Conservation (phyloP, 2,329 filamentous ascomycete genomes). For the Cercospora sp. region DNA sequence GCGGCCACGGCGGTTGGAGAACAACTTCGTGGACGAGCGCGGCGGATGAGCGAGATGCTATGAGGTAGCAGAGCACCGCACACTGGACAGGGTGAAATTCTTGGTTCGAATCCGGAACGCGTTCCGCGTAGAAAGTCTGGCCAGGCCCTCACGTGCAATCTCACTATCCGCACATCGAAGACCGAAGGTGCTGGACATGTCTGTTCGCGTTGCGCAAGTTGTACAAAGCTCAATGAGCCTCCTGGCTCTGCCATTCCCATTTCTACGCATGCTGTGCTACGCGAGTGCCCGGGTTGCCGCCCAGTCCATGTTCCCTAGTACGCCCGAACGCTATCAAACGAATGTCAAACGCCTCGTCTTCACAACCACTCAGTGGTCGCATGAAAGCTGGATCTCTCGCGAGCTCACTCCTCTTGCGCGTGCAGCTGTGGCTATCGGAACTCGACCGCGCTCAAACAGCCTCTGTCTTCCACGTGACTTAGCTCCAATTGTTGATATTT, state of each 20-base stretch:
- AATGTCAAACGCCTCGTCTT: slow-evolving; percentile 10
- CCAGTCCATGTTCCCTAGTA: slow-evolving; percentile 12
- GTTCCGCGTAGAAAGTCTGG: not conserved
- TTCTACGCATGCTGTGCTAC: slow-evolving; percentile 15
- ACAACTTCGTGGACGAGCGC: not conserved
- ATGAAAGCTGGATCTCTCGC: not conserved
- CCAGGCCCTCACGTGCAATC: slow-evolving; percentile 2
- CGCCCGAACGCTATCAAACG: slow-evolving; percentile 31
- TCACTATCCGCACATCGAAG: not conserved
- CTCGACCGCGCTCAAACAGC: slow-evolving; percentile 83
- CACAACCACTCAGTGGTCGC: not conserved
- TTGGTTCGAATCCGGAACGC: not conserved
- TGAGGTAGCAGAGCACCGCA: not conserved
- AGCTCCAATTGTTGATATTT: slow-evolving; percentile 96
- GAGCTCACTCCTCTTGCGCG: not conserved
- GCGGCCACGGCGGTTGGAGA: not conserved
- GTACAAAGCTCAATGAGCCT: not conserved
- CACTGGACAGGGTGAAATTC: not conserved
- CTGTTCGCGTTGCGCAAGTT: not conserved
- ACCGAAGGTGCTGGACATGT: not conserved
- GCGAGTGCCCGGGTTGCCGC: not conserved
- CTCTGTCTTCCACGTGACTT: slow-evolving; percentile 80
- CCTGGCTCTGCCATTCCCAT: not conserved
- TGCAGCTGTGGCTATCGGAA: slow-evolving; percentile 63
- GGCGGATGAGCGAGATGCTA: not conserved